A percentile compares a stretch with the other conserved stretches of the same genome.
Evolutionary conservation across 371 early-diverging fungal genomes (phyloP).

Genomic region (Synchytrium microbalum): DNA sequence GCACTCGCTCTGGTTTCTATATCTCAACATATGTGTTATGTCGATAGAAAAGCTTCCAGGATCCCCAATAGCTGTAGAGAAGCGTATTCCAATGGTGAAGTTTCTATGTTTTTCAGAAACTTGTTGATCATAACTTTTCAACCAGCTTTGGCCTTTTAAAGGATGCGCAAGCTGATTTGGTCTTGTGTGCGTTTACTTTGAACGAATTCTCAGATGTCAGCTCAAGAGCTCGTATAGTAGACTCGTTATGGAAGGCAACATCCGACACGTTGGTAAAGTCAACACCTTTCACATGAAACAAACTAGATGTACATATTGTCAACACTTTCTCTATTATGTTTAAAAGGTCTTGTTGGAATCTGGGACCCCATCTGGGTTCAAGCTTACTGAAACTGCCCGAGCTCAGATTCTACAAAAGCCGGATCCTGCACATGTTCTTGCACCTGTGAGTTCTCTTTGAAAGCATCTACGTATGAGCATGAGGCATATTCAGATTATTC

Average conservation of each 20-base stretch:
- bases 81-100: no score
- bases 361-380: conserved; percentile 74
- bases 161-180: conserved; percentile 44
- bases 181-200: conserved; percentile 65
- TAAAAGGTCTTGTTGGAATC: conserved; percentile 57
- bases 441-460: no score
- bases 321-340: background rate
- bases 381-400: conserved; percentile 62
- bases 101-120: no score
- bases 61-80: no score
- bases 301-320: background rate
- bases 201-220: conserved; percentile 62
- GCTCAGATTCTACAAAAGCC: conserved; percentile 52
- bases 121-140: no score
- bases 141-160: no score
- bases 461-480: conserved; percentile 14
- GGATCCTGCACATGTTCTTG: background rate
- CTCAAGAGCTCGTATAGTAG: conserved; percentile 54
- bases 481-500: conserved; percentile 3
- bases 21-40: background rate
- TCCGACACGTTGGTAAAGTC: conserved; percentile 59
- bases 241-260: conserved; percentile 71
- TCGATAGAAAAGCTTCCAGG: background rate
- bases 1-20: no score
- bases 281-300: conserved; percentile 2